Evolutionary conservation across 352 stramenopile genomes (phyloP), one percentile per base, ranked within the genome.

Genomic region (Globisporangium spiculum): DNA sequence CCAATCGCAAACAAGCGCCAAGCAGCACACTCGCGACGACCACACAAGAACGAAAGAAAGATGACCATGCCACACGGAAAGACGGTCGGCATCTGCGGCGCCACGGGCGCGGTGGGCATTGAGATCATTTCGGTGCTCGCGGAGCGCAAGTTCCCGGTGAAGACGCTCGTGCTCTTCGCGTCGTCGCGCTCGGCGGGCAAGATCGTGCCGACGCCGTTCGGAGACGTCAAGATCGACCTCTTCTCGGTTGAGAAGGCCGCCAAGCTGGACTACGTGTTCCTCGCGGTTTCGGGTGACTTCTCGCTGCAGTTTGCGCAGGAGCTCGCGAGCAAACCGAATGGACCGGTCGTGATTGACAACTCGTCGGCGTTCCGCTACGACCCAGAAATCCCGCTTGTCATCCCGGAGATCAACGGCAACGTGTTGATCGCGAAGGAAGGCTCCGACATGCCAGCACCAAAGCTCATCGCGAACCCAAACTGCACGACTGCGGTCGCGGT

Each of bases 381-480:
- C 72, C 67, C 84, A 6, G 80, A 93, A 54, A 89, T 98, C 65
- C 97, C 97, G 55, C 78, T 99, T 9, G 91, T 98, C 41, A 95
- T 98, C 67, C 96, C 96, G 0, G 95, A 99, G 84, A 98, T 98
- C 75, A 98, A 99, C 72, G 93, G 92, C 60, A 78, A 95, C 44
- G 79, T 90, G 70, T 90, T 96, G 41, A 59, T 88, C 6, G 66
- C 70, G 75, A 93, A 81, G 79, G 81, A 66, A 26, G 72, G 63
- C 26, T 57, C 81, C 54, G 10, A 32, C 44, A 73, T 73, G 56
- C 12, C 67, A 27, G 68, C 71, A 60, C 78, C 89, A 67, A 98
- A 98, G 68, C 74, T 99, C 60, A 98, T 99, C 69, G 97, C 97
- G n/a, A 99, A 99, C 85, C 97, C 97, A 16, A 99, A 99, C 78